Conservation (phyloP, 768 basidiomycete genomes). For the Macrolepiota fuliginosa region DNA sequence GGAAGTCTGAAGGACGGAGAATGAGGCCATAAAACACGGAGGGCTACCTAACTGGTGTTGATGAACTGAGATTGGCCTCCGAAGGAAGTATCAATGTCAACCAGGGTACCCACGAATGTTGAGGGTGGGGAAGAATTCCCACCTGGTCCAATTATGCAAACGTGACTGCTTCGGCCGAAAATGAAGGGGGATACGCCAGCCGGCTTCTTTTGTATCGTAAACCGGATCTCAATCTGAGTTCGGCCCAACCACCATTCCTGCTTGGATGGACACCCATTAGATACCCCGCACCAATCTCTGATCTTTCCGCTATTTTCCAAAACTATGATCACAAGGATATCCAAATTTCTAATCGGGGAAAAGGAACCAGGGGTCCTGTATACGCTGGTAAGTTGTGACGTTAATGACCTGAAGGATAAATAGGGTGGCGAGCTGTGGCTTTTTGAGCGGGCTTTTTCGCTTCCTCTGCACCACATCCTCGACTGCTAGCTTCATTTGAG, state of each 20-base stretch:
- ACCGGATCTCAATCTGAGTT: slow-evolving; percentile 9
- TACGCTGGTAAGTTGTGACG: slow-evolving; percentile 26
- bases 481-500: background rate
- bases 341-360: slow-evolving; percentile 18
- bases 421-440: background rate
- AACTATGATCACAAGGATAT: slow-evolving; percentile 22
- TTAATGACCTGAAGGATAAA: slow-evolving; percentile 12
- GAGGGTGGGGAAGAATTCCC: slow-evolving; percentile 1
- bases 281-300: slow-evolving; percentile 13
- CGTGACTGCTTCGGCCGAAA: slow-evolving; percentile 10
- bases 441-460: background rate
- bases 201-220: background rate
- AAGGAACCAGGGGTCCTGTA: slow-evolving; percentile 19
- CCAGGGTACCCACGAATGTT: background rate
- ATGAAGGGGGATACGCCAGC: slow-evolving; percentile 2
- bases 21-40: background rate
- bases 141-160: background rate
- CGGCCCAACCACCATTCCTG: background rate
- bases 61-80: background rate
- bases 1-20: background rate
- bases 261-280: background rate
- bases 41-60: background rate
- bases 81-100: background rate
- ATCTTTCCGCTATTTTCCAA: background rate
- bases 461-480: slow-evolving; percentile 1